A percentile compares a stretch with the other conserved stretches of the same genome.
These are phyloP conservation scores for Plasmodium gonderi DNA, from an alignment of 169 alveolate genomes.

Conservation along the genomic window DNA sequence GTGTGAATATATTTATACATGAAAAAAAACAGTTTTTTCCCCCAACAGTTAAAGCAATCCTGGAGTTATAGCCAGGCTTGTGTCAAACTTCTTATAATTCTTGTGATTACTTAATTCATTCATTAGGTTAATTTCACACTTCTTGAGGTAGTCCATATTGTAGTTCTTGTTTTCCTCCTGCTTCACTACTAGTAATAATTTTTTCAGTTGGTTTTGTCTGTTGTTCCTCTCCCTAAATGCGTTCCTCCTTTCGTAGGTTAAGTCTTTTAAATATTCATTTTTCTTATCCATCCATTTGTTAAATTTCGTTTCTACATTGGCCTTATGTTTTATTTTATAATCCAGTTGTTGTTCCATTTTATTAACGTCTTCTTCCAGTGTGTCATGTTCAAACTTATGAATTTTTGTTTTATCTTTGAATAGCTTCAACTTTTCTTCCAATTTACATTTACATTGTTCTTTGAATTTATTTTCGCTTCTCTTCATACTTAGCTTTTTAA, in stretches of 20 bases:
- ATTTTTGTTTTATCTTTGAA: slow-evolving; percentile 37
- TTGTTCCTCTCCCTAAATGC: slow-evolving; percentile 42
- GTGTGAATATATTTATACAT: too few relatives aligned
- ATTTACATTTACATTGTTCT: slow-evolving; percentile 8
- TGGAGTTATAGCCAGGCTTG: slow-evolving; percentile 21
- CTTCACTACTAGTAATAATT: slow-evolving; percentile 44
- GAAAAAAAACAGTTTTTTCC: too few relatives aligned
- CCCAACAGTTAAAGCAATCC: neutral
- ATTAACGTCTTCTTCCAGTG: slow-evolving; percentile 20
- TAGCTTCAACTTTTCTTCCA: slow-evolving; percentile 34
- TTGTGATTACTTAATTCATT: slow-evolving; percentile 28
- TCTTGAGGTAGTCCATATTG: slow-evolving; percentile 55
- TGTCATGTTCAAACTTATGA: slow-evolving; percentile 47
- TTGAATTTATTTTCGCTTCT: slow-evolving; percentile 55
- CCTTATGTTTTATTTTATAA: slow-evolving; percentile 3
- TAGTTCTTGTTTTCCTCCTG: slow-evolving; percentile 53
- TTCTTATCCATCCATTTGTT: slow-evolving; percentile 35
- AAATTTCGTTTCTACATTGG: slow-evolving; percentile 26
- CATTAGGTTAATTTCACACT: slow-evolving; percentile 38
- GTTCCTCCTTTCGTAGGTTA: slow-evolving; percentile 37
- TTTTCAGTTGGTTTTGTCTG: slow-evolving; percentile 37
- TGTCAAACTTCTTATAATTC: slow-evolving; percentile 45
- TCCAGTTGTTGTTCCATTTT: slow-evolving; percentile 55
- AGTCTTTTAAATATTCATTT: slow-evolving; percentile 31
- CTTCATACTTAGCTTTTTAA: slow-evolving; percentile 50